Conservation (phyloP, 2,329 filamentous ascomycete species). For the Alternaria tenuissima region DNA sequence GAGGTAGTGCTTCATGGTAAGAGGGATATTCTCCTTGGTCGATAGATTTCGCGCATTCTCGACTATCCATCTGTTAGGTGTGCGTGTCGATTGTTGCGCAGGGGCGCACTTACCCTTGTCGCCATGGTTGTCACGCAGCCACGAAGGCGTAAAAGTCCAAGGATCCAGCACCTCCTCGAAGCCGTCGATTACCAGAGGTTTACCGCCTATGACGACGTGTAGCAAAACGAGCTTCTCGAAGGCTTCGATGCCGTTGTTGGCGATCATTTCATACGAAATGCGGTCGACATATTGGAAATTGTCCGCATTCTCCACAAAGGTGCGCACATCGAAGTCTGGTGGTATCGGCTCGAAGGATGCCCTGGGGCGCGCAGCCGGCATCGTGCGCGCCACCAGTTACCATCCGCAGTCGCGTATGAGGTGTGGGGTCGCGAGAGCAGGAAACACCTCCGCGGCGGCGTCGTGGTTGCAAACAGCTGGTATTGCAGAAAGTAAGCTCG, state of each 20-base stretch:
- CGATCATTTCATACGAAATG: conserved; percentile 80
- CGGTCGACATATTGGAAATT: conserved; percentile 90
- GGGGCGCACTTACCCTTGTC: conserved; percentile 71
- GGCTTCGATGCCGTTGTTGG: conserved; percentile 75
- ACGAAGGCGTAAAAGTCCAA: conserved; percentile 79
- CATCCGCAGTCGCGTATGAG: conserved; percentile 19
- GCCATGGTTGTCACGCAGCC: conserved; percentile 80
- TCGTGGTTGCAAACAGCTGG: neutral
- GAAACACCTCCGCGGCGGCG: conserved; percentile 7
- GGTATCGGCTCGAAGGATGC: conserved; percentile 92
- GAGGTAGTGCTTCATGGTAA: conserved; percentile 90
- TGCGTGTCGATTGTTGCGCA: conserved; percentile 26
- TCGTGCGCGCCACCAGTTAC: conserved; percentile 49
- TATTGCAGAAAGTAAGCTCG: neutral
- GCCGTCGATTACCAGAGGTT: conserved; percentile 88
- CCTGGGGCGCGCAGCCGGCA: conserved; percentile 81
- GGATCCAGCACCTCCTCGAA: conserved; percentile 80
- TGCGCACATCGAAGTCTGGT: conserved; percentile 79
- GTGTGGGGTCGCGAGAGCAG: neutral
- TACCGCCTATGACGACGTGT: conserved; percentile 84
- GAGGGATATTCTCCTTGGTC: conserved; percentile 75
- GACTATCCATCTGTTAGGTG: conserved; percentile 59
- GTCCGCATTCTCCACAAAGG: conserved; percentile 76
- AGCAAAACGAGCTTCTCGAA: conserved; percentile 87
- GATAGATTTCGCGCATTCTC: conserved; percentile 86